These are phyloP conservation scores for Flaveria floridana DNA, from an alignment of 140 eudicot species.

Conservation along the genomic window DNA sequence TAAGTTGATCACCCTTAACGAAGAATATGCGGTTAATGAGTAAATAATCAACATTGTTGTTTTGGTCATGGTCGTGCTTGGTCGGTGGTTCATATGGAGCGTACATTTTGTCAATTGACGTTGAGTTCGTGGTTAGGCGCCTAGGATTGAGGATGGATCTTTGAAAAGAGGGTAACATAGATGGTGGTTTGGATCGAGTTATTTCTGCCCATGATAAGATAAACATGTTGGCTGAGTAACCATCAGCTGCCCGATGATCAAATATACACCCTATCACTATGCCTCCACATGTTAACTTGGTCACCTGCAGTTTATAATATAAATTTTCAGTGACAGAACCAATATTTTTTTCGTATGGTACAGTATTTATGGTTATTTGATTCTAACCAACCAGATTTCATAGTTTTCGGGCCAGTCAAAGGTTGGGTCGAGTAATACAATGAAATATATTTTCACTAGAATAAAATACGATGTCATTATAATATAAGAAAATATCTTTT, in stretches of 20 bases:
- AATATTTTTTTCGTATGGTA: too few species aligned
- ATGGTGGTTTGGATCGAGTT: slow-evolving; percentile 37
- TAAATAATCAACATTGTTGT: not conserved
- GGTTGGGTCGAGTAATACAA: too few species aligned
- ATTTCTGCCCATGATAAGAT: slow-evolving; percentile 55
- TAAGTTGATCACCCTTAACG: slow-evolving; percentile 40
- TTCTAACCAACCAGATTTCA: too few species aligned
- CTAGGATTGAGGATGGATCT: slow-evolving; percentile 52
- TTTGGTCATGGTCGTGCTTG: slow-evolving; percentile 15
- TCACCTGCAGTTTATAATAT: slow-evolving; percentile 35
- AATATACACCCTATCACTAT: slow-evolving; percentile 48
- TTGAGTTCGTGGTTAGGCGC: slow-evolving; percentile 32
- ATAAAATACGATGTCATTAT: too few species aligned
- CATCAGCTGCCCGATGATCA: slow-evolving; percentile 59
- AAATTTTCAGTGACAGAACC: too few species aligned
- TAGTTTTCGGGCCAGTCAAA: too few species aligned
- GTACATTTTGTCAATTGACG: slow-evolving; percentile 33
- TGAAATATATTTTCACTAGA: too few species aligned
- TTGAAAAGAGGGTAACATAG: slow-evolving; percentile 45
- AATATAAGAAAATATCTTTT: too few species aligned
- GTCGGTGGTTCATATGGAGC: slow-evolving; percentile 22
- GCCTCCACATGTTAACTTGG: slow-evolving; percentile 56
- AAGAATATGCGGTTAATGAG: slow-evolving; percentile 45
- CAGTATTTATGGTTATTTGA: too few species aligned
- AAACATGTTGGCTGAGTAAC: slow-evolving; percentile 75